A percentile compares a stretch with the other conserved stretches of the same genome.
phyloP scores from a whole-genome alignment of 2,329 filamentous ascomycete species.

The Bipolaris gigantea region DNA sequence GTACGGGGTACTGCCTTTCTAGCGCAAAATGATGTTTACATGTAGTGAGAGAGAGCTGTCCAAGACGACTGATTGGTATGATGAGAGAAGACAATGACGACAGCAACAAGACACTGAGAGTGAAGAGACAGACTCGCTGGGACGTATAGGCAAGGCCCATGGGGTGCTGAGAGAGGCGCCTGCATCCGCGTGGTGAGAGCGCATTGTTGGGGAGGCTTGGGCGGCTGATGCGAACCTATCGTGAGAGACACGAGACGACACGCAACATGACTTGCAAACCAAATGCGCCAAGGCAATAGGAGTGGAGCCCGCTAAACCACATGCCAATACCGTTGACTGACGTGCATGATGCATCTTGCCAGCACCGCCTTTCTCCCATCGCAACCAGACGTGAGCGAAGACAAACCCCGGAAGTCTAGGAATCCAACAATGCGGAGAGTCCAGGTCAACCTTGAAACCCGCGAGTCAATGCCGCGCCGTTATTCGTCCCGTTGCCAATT shows the following conservation, averaged over 20 bases:
- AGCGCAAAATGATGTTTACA: no score
- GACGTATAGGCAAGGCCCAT: neutral
- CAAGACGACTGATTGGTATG: no score
- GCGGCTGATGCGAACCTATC: neutral
- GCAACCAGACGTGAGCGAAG: neutral
- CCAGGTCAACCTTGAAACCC: neutral
- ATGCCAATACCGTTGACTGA: slow-evolving; percentile 8
- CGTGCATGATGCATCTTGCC: slow-evolving; percentile 9
- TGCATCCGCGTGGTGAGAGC: neutral
- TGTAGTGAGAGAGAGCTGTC: no score
- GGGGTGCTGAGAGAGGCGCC: neutral
- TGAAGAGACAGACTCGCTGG: slow-evolving; percentile 2
- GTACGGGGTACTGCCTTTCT: no score
- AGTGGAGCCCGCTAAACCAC: slow-evolving; percentile 8
- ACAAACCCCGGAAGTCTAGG: neutral
- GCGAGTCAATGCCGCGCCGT: slow-evolving; percentile 1
- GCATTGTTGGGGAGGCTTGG: neutral
- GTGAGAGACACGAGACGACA: neutral
- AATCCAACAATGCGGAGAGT: neutral
- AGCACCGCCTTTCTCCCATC: neutral
- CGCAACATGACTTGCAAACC: slow-evolving; percentile 3
- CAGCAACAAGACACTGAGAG: neutral
- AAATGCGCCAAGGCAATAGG: neutral
- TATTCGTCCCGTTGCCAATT: slow-evolving; percentile 8
- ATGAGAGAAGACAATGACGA: no score